Base-by-base conservation (phyloP, 1,139 yeast species). In the Casaregolazyma suthepensis region DNA sequence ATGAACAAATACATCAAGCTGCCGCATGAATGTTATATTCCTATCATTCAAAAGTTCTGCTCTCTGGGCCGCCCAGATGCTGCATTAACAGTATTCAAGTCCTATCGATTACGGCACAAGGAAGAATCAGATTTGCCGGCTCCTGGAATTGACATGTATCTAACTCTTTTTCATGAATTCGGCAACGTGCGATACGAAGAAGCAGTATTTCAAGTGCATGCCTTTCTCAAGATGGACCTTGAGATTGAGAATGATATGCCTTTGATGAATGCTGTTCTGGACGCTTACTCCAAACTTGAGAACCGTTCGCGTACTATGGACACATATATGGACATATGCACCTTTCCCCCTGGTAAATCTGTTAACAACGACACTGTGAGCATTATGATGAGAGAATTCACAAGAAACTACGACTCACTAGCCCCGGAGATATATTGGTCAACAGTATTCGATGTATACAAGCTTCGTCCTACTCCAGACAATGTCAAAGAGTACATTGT, bases 361-460 rank as follows among this genome's bases (percentile, higher is more conserved):
- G 73, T 84, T n/a, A 79, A 86, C 61, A 80, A 82, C 55, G 84
- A 83, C 40, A 81, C 91, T 0, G 77, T 83, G n/a, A 79, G 82
- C 48, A 82, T 84, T 61, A 83, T 87, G 87, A 67, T 87, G 57
- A 83, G 83, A 64, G 78, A 86, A 0, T 75, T 82, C 55, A 82
- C 89, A 9, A 79, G 81, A 57, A 57, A 61, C 6, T 82, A 83
- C 31, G 49, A 52, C 18, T 68, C 86, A 55, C 72, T 75, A 5
- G 82, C 83, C 55, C 88, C 84, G 4, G 79, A 78, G 51, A 73
- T 77, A 46, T 80, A 93, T 54, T 87, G 91, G 86, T 75, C 79
- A 55, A 78, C 78, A 55, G 67, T 87, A 47, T 76, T 85, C 0
- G 73, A 74, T 43, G 55, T 62, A 38, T 81, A 75, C 62, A 79